These are phyloP conservation scores for Alternaria burnsii DNA, from an alignment of 2,329 filamentous ascomycete genomes.

Conservation along the genomic window DNA sequence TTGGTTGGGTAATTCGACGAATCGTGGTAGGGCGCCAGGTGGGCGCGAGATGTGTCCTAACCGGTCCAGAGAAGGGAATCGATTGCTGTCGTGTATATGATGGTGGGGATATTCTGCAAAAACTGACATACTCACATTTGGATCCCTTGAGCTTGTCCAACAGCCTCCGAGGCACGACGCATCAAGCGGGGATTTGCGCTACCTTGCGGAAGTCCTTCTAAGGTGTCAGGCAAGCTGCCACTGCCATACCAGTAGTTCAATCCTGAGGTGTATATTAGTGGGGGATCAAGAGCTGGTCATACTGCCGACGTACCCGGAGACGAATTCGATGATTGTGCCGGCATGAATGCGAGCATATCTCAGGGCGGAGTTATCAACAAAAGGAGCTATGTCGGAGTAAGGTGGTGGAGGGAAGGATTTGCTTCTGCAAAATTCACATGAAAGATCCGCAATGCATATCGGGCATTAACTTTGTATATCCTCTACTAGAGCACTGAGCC, in stretches of 20 bases:
- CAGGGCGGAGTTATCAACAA: conserved; percentile 27
- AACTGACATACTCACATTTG: conserved; percentile 37
- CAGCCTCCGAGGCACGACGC: conserved; percentile 46
- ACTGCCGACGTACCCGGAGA: conserved; percentile 39
- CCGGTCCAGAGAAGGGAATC: conserved; percentile 4
- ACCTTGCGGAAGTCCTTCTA: conserved; percentile 38
- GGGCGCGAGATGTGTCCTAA: not conserved
- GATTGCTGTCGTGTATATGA: conserved; percentile 6
- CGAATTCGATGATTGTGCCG: conserved; percentile 45
- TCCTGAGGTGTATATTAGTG: conserved; percentile 32
- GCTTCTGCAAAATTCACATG: conserved; percentile 34
- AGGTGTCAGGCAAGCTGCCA: conserved; percentile 38
- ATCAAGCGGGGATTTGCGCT: conserved; percentile 37
- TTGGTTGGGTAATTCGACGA: not conserved
- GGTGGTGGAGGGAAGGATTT: conserved; percentile 30
- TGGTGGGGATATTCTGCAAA: conserved; percentile 5
- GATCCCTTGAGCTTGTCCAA: conserved; percentile 38
- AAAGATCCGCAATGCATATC: conserved; percentile 40
- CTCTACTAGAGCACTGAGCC: conserved; percentile 31
- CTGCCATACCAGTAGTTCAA: conserved; percentile 48
- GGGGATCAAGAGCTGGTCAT: conserved; percentile 5
- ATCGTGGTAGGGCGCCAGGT: not conserved
- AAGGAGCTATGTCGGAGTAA: conserved; percentile 32
- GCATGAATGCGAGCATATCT: conserved; percentile 51
- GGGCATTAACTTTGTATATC: conserved; percentile 46